A percentile compares a stretch with the other conserved stretches of the same genome.
phyloP scores from a whole-genome alignment of 23 red algal species.

The Agarophyton chilense region DNA sequence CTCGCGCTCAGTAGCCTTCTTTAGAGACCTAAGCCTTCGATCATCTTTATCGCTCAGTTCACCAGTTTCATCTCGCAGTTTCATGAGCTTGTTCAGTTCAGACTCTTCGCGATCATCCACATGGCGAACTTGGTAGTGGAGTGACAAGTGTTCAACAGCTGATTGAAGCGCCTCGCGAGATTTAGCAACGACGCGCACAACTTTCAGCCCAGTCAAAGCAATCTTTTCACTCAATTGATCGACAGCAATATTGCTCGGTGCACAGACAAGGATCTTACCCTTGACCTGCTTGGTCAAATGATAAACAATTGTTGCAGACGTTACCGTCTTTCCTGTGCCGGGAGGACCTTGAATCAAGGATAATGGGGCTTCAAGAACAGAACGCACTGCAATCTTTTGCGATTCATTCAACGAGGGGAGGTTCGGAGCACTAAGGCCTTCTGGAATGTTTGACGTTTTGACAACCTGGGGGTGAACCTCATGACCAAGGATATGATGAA shows the following conservation, averaged over 20 bases:
- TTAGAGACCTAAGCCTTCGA: conserved; percentile 75
- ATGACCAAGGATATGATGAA: conserved; percentile 88
- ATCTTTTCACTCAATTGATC: conserved; percentile 79
- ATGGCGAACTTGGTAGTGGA: conserved; percentile 81
- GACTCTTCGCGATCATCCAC: conserved; percentile 76
- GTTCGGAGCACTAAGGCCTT: conserved; percentile 78
- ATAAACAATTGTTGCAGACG: conserved; percentile 84
- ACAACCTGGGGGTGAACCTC: conserved; percentile 79
- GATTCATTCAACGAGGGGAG: conserved; percentile 83
- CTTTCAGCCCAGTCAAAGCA: conserved; percentile 85
- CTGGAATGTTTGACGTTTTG: conserved; percentile 60
- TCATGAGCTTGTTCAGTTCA: conserved; percentile 89
- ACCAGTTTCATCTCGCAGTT: conserved; percentile 85
- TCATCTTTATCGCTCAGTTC: conserved; percentile 92
- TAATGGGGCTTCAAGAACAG: conserved; percentile 84
- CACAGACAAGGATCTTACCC: conserved; percentile 92
- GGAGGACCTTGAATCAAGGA: conserved; percentile 94
- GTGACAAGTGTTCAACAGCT: conserved; percentile 72
- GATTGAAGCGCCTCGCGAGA: conserved; percentile 75
- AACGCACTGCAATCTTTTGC: conserved; percentile 82
- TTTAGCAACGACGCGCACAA: conserved; percentile 83
- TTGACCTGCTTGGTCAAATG: conserved; percentile 69
- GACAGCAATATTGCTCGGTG: conserved; percentile 94
- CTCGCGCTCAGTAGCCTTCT: conserved; percentile 76
- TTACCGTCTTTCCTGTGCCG: conserved; percentile 92